Evolutionary conservation across 768 basidiomycete genomes (phyloP).

Genomic region (Asterophora lycoperdoides): DNA sequence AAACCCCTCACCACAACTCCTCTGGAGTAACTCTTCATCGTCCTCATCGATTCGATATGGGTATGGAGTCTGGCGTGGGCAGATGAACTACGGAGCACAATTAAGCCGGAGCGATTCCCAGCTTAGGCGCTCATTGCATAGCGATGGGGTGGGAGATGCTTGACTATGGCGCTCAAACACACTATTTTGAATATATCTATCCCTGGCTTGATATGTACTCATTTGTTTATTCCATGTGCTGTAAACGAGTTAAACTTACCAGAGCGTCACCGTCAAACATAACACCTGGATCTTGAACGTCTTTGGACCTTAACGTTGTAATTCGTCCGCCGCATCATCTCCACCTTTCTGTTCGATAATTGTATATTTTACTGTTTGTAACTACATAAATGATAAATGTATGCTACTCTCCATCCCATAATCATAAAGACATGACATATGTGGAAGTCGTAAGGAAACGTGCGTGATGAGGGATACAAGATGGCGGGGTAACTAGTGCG

Average conservation of each 20-base stretch:
- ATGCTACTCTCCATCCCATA: constrained; percentile 6
- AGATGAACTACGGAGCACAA: constrained; percentile 51
- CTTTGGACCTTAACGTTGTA: no score
- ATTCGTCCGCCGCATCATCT: no score
- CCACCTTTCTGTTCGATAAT: background rate
- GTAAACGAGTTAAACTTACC: background rate
- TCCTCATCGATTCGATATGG: constrained; percentile 42
- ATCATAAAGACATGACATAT: constrained; percentile 2
- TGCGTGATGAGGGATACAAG: background rate
- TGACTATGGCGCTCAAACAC: constrained; percentile 75
- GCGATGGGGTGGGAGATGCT: constrained; percentile 53
- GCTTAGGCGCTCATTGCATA: constrained; percentile 31
- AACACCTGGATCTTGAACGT: background rate
- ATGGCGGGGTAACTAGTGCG: background rate
- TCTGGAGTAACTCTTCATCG: constrained; percentile 55
- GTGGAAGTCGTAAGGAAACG: constrained; percentile 5
- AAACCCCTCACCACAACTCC: constrained; percentile 33
- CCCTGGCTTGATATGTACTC: background rate
- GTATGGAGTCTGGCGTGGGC: constrained; percentile 47
- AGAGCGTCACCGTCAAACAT: background rate
- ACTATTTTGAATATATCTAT: background rate
- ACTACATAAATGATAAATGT: constrained; percentile 2
- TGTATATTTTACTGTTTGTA: constrained; percentile 2
- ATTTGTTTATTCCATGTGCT: background rate
- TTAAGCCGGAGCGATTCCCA: constrained; percentile 77